Conservation (phyloP, 495 filamentous ascomycete species). For the Monascus purpureus region DNA sequence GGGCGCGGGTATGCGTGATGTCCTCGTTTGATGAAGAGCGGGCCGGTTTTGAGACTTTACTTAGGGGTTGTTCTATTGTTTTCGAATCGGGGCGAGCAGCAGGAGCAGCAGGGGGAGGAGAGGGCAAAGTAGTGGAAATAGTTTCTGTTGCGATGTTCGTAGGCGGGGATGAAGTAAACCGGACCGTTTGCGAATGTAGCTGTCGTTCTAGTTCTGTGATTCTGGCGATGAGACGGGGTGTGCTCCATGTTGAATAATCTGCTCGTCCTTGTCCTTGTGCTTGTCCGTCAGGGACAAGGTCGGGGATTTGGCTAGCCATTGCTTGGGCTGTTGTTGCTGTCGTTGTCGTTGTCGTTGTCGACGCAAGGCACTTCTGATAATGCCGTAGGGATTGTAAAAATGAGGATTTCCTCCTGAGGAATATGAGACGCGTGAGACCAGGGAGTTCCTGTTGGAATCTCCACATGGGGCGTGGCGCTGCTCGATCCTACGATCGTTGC, state of each 20-base stretch:
- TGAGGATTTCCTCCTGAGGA: too few species aligned
- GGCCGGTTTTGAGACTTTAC: too few species aligned
- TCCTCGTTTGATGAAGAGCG: constrained; percentile 12
- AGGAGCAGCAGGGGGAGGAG: constrained; percentile 2
- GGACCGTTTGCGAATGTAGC: constrained; percentile 32
- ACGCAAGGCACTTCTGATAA: background rate
- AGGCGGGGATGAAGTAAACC: constrained; percentile 18
- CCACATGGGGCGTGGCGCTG: too few species aligned
- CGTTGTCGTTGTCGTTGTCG: background rate
- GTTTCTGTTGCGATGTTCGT: constrained; percentile 5
- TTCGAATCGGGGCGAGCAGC: constrained; percentile 2
- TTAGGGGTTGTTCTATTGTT: too few species aligned
- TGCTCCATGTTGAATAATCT: constrained; percentile 50
- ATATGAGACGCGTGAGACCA: background rate
- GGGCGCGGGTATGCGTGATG: constrained; percentile 13
- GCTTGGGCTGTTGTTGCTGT: background rate
- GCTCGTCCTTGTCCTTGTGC: constrained; percentile 6
- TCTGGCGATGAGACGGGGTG: constrained; percentile 47
- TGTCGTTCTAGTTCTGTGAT: constrained; percentile 51
- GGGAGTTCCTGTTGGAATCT: constrained; percentile 6
- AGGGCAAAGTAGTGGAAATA: constrained; percentile 2
- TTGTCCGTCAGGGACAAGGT: constrained; percentile 7
- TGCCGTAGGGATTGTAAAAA: background rate
- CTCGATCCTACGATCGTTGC: too few species aligned
- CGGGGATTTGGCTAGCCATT: background rate